phyloP scores from a whole-genome alignment of 1,139 yeast species.

The Geotrichum siamense region DNA sequence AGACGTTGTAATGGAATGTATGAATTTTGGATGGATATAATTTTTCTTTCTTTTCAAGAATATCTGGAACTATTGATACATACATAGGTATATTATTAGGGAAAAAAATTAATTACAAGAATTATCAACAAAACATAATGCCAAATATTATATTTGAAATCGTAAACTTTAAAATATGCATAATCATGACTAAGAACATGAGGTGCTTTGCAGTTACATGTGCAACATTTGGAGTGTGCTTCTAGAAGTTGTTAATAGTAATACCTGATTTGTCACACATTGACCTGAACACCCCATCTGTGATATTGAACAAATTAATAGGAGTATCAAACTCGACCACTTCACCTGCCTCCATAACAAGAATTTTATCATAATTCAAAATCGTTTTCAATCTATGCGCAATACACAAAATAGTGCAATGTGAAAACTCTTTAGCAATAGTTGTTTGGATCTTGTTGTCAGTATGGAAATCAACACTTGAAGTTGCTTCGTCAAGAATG shows the following conservation, averaged over 20 bases:
- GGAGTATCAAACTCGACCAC: conserved; percentile 53
- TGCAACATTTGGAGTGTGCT: too few species aligned
- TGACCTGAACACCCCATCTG: conserved; percentile 45
- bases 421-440: conserved; percentile 51
- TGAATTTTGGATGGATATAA: too few species aligned
- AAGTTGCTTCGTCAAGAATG: conserved; percentile 76
- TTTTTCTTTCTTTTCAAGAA: too few species aligned
- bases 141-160: not conserved
- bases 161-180: too few species aligned
- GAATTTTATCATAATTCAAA: conserved; percentile 53
- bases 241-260: conserved; percentile 38
- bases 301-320: conserved; percentile 37
- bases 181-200: too few species aligned
- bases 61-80: too few species aligned
- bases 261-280: conserved; percentile 58
- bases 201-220: too few species aligned
- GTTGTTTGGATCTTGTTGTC: conserved; percentile 64
- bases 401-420: conserved; percentile 68
- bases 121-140: too few species aligned
- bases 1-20: too few species aligned
- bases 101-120: not conserved
- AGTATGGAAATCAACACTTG: conserved; percentile 73
- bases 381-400: conserved; percentile 74
- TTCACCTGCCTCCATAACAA: conserved; percentile 60
- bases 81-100: not conserved